Conservation (phyloP, 768 basidiomycete species). For the Psilocybe tampanensis region DNA sequence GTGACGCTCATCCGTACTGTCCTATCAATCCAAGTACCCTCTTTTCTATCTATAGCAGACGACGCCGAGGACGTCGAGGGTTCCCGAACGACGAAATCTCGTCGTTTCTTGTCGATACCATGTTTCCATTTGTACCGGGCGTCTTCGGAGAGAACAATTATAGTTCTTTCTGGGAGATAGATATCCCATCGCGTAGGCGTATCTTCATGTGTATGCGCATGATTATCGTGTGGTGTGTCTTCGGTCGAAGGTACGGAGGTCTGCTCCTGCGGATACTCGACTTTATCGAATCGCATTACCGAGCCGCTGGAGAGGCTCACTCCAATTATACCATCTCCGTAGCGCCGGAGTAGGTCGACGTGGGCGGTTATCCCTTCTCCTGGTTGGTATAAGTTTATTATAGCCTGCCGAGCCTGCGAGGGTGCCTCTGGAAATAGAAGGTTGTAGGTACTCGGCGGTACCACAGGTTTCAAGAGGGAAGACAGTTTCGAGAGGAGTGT, state of each 20-base stretch:
- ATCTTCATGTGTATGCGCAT: not conserved
- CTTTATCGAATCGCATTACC: constrained; percentile 73
- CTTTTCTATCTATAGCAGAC: constrained; percentile 8
- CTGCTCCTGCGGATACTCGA: constrained; percentile 1
- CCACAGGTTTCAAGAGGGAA: constrained; percentile 44
- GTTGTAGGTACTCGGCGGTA: constrained; percentile 51
- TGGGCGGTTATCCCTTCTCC: constrained; percentile 91
- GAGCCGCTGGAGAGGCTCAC: constrained; percentile 81
- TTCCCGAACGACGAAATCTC: constrained; percentile 56
- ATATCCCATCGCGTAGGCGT: constrained; percentile 42
- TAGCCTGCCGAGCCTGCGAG: constrained; percentile 73
- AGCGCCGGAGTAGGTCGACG: constrained; percentile 82
- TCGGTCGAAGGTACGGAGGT: not conserved
- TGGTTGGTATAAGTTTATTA: constrained; percentile 86
- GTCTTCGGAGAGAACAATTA: constrained; percentile 77
- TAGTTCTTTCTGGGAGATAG: constrained; percentile 74
- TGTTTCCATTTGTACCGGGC: constrained; percentile 90
- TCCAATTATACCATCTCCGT: constrained; percentile 88
- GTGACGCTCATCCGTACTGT: constrained; percentile 77
- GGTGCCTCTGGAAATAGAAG: constrained; percentile 62
- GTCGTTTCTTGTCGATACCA: constrained; percentile 68
- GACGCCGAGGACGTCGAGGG: not conserved
- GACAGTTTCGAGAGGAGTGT: constrained; percentile 56
- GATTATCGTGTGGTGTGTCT: not conserved
- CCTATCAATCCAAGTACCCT: constrained; percentile 48